These are phyloP conservation scores for Nectriaceae sp. DNA, from an alignment of 2,329 filamentous ascomycete genomes.

Conservation along the genomic window DNA sequence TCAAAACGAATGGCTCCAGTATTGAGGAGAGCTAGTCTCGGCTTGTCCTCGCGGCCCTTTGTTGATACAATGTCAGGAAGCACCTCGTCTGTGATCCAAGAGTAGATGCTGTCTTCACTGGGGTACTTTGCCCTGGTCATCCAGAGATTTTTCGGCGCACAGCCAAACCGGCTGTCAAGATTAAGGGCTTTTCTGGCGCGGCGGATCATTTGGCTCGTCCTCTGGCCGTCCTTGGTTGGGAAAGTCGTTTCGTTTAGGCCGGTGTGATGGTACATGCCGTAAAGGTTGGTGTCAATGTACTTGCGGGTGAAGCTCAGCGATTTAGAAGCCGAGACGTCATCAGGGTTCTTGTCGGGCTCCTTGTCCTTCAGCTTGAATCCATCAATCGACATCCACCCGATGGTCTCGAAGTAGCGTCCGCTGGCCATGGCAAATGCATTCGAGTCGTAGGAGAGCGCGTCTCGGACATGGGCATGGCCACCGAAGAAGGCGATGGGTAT, in stretches of 20 bases:
- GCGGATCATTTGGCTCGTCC: slow-evolving; percentile 70
- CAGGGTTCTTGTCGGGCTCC: slow-evolving; percentile 9
- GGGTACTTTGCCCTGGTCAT: slow-evolving; percentile 78
- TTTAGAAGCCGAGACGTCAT: slow-evolving; percentile 32
- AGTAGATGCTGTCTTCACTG: slow-evolving; percentile 73
- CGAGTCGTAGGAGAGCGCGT: slow-evolving; percentile 78
- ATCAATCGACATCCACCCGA: slow-evolving; percentile 88
- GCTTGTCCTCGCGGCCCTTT: slow-evolving; percentile 56
- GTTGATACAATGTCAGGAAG: slow-evolving; percentile 68
- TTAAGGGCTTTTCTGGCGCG: slow-evolving; percentile 68
- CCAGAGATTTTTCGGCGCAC: slow-evolving; percentile 79
- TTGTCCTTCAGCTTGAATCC: slow-evolving; percentile 49
- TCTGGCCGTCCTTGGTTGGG: slow-evolving; percentile 71
- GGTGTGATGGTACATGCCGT: slow-evolving; percentile 80
- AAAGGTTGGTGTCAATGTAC: slow-evolving; percentile 94
- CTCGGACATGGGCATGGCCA: slow-evolving; percentile 86
- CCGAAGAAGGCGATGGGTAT: slow-evolving; percentile 91
- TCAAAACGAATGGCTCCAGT: slow-evolving; percentile 94
- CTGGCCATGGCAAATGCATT: slow-evolving; percentile 80
- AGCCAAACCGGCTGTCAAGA: slow-evolving; percentile 78
- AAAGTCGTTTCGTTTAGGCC: slow-evolving; percentile 72
- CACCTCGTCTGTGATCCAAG: slow-evolving; percentile 75
- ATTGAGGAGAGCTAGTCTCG: slow-evolving; percentile 78
- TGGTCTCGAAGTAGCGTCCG: slow-evolving; percentile 91
- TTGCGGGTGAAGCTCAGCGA: slow-evolving; percentile 68